Base-by-base conservation (phyloP, 768 basidiomycete genomes). In the Tricholoma flavovirens region DNA sequence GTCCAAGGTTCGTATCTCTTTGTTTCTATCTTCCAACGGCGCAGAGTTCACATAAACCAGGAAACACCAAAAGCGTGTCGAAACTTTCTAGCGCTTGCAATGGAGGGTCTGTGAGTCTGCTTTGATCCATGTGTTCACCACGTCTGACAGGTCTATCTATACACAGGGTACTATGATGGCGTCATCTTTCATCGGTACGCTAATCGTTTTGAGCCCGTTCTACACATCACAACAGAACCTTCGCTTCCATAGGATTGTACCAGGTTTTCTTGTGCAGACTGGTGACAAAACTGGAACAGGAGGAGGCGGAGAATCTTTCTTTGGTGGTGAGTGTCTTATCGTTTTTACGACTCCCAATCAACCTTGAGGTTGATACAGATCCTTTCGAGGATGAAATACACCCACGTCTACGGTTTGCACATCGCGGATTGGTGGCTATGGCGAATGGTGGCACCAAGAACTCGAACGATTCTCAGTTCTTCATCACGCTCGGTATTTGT, bases 311-410 rank as follows among this genome's bases (percentile, higher is more conserved):
- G 96, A 98, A 67, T 95, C 93, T 1, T 90, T 97, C 69, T 98
- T 90, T 62, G 96, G 96, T 69, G 93, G 93, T 78, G 42, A 11
- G 75, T 60, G 4, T 49, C 26, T 4, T 17, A 19, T 10, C 19
- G 15, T 54, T 22, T n/a, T 42, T 2, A 32, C n/a, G 32, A 15
- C 8, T 36, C 30, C 30, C 14, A 12, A 43, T 14, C 14, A 52
- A 26, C 51, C 17, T 4, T 30, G 24, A 22, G 21, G 14, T 12
- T 40, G 33, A n/a, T 38, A 17, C 62, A 91, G 94, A 95, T 63
- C 91, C 87, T 2, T 97, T 97, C 61, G 88, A 93, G 67, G 93
- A 97, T 72, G 95, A 98, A 71, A 85, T 93, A 17, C 93, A 96
- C 63, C 93, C 94, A 3, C 83, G 97, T 35, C 75, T 99, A 58